A percentile compares a stretch with the other conserved stretches of the same genome.
phyloP scores from a whole-genome alignment of 345 rosid genomes.

The Carallia brachiata region DNA sequence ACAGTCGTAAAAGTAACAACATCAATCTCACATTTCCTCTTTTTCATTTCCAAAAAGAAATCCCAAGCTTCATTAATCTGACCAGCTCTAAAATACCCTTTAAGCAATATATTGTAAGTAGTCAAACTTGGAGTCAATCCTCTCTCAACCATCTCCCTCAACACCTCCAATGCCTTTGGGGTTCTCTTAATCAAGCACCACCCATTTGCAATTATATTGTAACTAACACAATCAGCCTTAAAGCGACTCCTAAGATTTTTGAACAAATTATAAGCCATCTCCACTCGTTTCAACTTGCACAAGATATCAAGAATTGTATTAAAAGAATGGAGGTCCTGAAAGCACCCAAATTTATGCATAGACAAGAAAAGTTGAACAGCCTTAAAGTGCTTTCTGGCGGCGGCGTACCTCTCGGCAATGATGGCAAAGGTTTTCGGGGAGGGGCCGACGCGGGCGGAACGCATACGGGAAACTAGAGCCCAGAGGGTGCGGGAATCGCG shows the following conservation, averaged over 20 bases:
- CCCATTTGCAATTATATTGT: constrained; percentile 77
- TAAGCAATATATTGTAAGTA: constrained; percentile 70
- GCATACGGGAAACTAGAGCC: constrained; percentile 64
- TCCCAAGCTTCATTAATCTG: constrained; percentile 79
- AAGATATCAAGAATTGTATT: constrained; percentile 79
- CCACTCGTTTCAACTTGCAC: constrained; percentile 67
- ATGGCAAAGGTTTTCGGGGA: constrained; percentile 67
- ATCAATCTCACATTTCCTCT: constrained; percentile 64
- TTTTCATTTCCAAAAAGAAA: constrained; percentile 89
- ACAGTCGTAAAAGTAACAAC: constrained; percentile 76
- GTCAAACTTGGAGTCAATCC: constrained; percentile 62
- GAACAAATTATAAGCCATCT: constrained; percentile 71
- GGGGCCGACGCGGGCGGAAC: constrained; percentile 61
- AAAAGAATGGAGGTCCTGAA: constrained; percentile 69
- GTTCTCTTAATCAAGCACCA: constrained; percentile 90
- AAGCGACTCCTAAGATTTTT: constrained; percentile 60
- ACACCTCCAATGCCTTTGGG: constrained; percentile 64
- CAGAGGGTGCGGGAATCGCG: constrained; percentile 48
- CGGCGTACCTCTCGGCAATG: constrained; percentile 67
- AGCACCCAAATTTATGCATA: constrained; percentile 80
- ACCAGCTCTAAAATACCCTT: constrained; percentile 75
- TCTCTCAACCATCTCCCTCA: constrained; percentile 79
- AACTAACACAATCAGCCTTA: constrained; percentile 65
- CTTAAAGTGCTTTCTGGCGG: constrained; percentile 69
- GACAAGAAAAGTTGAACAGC: constrained; percentile 70